Base-by-base conservation (phyloP, 1,139 yeast genomes). In the Kluyveromyces sp. region DNA sequence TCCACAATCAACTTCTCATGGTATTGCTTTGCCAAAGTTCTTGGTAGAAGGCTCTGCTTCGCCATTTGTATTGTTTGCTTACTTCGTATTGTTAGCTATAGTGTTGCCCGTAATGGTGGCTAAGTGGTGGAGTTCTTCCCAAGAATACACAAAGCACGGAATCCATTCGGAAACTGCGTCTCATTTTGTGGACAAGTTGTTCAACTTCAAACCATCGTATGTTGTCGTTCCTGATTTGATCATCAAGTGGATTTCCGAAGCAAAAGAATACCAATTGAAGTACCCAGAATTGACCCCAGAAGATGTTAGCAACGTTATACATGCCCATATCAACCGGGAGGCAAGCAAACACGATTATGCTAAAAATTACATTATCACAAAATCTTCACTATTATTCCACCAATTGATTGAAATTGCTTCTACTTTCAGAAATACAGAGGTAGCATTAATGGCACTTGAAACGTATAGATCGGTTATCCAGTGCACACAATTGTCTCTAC, bases 1-100 rank as follows among this genome's bases (percentile, higher is more conserved):
- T 37, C 96, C 95, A 43, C 96, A 88, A 65, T 87, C 87, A 41
- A 75, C 85, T n/a, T 72, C 83, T n/a, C 97, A 88, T 64, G 98
- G 98, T 48, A 89, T 94, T 66, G 99, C 97, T 0, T 70, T 94
- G 55, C 99, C 99, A 37, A 83, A 84, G 63, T 88, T 88, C 67
- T 74, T 94, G 56, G 88, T 94, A 38, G 96, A 88, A 56, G 92
- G 95, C 33, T 75, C 79, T 50, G 83, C 84, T 38, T 83, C 95
- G 4, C 78, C 83, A 2, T 59, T 84, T 39, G 65, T 83, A 37
- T 78, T 83, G 28, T 65, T 78, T 5, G 56, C 75, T 3, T 94
- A 94, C 65, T 79, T 88, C 46, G 55, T 79, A 7, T 67, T 87
- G 42, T 79, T 94, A 55, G 97, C 95, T 26, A 72, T 83, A 4